A percentile compares a stretch with the other conserved stretches of the same genome.
Conservation (phyloP, 805 yeast species). For the Zygosaccharomyces bisporus region DNA sequence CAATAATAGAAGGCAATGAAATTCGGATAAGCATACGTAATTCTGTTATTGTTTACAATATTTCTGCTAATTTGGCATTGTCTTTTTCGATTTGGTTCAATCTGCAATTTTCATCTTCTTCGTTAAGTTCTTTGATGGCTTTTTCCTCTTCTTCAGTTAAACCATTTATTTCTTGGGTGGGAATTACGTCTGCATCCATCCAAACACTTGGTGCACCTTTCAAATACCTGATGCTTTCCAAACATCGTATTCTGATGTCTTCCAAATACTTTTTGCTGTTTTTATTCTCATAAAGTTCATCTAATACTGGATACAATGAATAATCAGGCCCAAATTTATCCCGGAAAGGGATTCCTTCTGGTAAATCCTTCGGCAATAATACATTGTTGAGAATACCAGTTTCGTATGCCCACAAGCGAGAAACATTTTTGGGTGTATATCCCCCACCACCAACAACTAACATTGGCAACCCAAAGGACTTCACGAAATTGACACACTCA, state of each 20-base stretch:
- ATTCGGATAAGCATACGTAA: neutral
- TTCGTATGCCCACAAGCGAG: constrained; percentile 93
- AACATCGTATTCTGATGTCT: constrained; percentile 63
- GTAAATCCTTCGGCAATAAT: constrained; percentile 69
- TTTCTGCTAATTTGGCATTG: constrained; percentile 37
- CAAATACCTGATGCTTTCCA: constrained; percentile 76
- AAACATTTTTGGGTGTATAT: constrained; percentile 94
- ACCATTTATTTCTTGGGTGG: constrained; percentile 44
- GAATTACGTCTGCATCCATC: constrained; percentile 82
- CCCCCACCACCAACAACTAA: constrained; percentile 98
- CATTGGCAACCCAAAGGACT: constrained; percentile 80
- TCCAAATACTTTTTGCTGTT: constrained; percentile 82
- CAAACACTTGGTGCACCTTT: constrained; percentile 94
- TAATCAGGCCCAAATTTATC: constrained; percentile 88
- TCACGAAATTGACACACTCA: constrained; percentile 86
- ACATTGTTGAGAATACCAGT: constrained; percentile 83
- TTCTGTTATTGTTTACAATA: constrained; percentile 10
- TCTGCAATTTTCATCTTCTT: constrained; percentile 37
- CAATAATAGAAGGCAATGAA: too few relatives aligned
- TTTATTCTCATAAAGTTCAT: constrained; percentile 78
- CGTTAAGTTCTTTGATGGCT: constrained; percentile 32
- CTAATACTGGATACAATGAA: constrained; percentile 79
- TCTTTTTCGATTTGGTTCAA: constrained; percentile 40
- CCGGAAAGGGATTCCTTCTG: constrained; percentile 69
- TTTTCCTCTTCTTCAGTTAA: constrained; percentile 44